Evolutionary conservation across 139 green algal species (phyloP), one percentile per base, ranked within the genome.

Genomic region (Penium margaritaceum): DNA sequence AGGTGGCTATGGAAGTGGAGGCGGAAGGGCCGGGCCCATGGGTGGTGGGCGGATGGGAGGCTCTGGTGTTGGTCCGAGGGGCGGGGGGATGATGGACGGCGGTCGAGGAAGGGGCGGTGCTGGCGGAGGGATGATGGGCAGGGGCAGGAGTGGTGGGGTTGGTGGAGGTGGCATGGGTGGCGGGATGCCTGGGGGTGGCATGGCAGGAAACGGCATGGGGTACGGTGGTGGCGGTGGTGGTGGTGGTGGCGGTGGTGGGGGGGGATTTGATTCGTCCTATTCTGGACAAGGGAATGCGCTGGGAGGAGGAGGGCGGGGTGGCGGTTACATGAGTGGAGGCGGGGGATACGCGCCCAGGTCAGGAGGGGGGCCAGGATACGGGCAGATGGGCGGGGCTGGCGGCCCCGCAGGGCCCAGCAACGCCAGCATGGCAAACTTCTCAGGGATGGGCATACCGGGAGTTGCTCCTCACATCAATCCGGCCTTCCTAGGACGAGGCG

Each of bases 391-490:
- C n/a, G n/a, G n/a, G n/a, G n/a, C n/a, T n/a, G n/a, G n/a, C n/a
- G n/a, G n/a, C n/a, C n/a, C n/a, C n/a, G n/a, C n/a, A n/a, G n/a
- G n/a, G n/a, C n/a, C n/a, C n/a, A n/a, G n/a, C n/a, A n/a, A n/a
- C n/a, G n/a, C n/a, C n/a, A n/a, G n/a, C n/a, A n/a, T n/a, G n/a
- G n/a, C n/a, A n/a, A n/a, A n/a, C n/a, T n/a, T n/a, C n/a, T n/a
- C n/a, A n/a, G n/a, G n/a, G n/a, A n/a, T 17, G 43, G 43, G 43
- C 27, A 34, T 72, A 33, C 64, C 64, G 17, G 64, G 64, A n/a
- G 68, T 76, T 68, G 68, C 68, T n/a, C 68, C 68, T n/a, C 68
- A 76, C 60, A 76, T 76, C 46, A 76, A 76, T 43, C 68, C 68
- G 17, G 68, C 68, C 30, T 76, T 76, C 51, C 70, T 76, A 53